phyloP scores from a whole-genome alignment of 2,329 filamentous ascomycete species.

The Penicillium sp. region DNA sequence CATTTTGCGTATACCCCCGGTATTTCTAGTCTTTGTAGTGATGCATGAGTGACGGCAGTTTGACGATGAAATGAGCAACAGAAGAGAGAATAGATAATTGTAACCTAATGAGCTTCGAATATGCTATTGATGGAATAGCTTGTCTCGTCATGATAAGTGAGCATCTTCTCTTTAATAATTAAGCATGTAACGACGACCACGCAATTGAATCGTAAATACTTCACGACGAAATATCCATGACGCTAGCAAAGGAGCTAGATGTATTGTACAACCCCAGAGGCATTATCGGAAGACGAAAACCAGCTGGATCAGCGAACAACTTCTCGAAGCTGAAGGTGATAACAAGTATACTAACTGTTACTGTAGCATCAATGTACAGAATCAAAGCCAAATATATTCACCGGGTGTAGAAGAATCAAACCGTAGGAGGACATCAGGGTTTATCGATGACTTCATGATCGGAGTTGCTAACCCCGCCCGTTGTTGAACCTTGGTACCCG shows the following conservation, averaged over 20 bases:
- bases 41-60: not conserved
- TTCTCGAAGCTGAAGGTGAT: not conserved
- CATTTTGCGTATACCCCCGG: no score
- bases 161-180: no score
- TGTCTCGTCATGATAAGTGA: no score
- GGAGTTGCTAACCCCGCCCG: not conserved
- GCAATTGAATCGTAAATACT: no score
- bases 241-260: no score
- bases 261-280: no score
- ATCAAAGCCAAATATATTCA: not conserved
- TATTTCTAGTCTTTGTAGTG: not conserved
- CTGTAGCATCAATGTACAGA: not conserved
- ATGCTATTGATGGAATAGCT: not conserved
- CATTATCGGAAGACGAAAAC: no score
- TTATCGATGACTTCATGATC: constrained; percentile 20
- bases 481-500: not conserved
- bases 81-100: not conserved
- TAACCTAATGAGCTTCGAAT: not conserved
- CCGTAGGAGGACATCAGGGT: not conserved
- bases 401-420: not conserved
- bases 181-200: no score
- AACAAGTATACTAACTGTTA: no score
- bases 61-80: not conserved
- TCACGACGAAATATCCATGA: no score
- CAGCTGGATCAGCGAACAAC: not conserved